phyloP scores from a whole-genome alignment of 257 asterid species.

The Solanum pennellii region DNA sequence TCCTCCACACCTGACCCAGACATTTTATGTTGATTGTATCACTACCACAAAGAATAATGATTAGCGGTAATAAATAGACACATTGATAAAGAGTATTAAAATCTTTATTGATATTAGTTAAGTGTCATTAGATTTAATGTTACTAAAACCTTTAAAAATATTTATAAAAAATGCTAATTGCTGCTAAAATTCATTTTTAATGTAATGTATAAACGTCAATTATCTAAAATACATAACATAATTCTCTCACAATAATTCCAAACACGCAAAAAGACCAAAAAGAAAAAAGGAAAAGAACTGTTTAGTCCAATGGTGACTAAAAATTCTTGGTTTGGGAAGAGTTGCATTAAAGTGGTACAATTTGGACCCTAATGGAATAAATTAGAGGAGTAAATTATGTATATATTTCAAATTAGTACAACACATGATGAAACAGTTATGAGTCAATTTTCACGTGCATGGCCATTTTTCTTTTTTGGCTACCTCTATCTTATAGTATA shows the following conservation, averaged over 20 bases:
- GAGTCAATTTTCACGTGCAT: neutral
- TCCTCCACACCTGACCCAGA: neutral
- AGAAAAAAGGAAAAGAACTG: too few species aligned
- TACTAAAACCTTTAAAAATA: accelerated
- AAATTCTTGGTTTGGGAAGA: neutral
- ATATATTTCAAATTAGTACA: neutral
- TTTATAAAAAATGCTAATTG: too few species aligned
- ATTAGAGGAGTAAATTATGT: neutral
- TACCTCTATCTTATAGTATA: neutral
- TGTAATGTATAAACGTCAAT: neutral
- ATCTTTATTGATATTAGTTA: too few species aligned
- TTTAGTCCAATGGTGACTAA: neutral
- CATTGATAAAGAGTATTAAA: too few species aligned
- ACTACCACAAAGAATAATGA: too few species aligned
- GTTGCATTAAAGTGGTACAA: neutral
- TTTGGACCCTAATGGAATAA: neutral
- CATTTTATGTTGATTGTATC: neutral
- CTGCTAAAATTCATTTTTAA: too few species aligned
- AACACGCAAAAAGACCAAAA: neutral
- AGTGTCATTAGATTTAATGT: too few species aligned
- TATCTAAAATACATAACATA: too few species aligned
- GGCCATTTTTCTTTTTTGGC: neutral
- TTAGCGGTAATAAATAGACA: too few species aligned
- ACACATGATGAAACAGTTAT: neutral
- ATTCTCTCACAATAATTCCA: neutral